Conservation (phyloP, 1,139 yeast species). For the Kluyveromyces marxianus region DNA sequence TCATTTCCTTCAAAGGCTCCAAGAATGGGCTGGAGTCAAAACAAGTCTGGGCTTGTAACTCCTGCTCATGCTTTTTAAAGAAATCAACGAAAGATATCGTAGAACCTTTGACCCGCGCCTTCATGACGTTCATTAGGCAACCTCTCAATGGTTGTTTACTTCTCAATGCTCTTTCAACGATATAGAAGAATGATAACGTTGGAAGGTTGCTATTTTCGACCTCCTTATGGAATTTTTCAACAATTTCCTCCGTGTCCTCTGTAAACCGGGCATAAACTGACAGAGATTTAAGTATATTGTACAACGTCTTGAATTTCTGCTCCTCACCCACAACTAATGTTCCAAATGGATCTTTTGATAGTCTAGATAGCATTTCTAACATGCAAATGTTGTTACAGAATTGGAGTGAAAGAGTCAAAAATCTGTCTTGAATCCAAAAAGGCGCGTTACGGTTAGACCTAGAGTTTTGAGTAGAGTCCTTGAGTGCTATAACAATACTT, state of each 20-base stretch:
- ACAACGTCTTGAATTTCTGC: slow-evolving; percentile 29
- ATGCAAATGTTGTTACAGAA: slow-evolving; percentile 43
- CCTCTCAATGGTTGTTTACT: slow-evolving; percentile 15
- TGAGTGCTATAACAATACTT: neutral
- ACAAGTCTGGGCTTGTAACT: neutral
- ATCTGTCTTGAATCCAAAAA: neutral
- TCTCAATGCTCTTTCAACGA: slow-evolving; percentile 20
- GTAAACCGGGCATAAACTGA: neutral
- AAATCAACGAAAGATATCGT: neutral
- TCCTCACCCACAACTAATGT: slow-evolving; percentile 33
- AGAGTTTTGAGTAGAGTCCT: neutral
- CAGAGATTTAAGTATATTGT: slow-evolving; percentile 32
- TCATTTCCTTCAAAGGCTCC: neutral
- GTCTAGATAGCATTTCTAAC: slow-evolving; percentile 48
- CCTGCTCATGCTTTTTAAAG: neutral
- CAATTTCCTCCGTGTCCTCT: neutral
- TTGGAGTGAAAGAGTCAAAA: neutral
- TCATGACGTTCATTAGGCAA: slow-evolving; percentile 16
- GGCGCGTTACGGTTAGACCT: neutral
- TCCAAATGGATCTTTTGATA: slow-evolving; percentile 33
- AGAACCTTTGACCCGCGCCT: neutral
- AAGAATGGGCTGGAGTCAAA: neutral
- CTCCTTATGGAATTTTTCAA: neutral
- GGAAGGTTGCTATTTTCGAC: slow-evolving; percentile 9
- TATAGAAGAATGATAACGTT: slow-evolving; percentile 27